Conservation (phyloP, 257 asterid species). For the Haberlea rhodopensis region DNA sequence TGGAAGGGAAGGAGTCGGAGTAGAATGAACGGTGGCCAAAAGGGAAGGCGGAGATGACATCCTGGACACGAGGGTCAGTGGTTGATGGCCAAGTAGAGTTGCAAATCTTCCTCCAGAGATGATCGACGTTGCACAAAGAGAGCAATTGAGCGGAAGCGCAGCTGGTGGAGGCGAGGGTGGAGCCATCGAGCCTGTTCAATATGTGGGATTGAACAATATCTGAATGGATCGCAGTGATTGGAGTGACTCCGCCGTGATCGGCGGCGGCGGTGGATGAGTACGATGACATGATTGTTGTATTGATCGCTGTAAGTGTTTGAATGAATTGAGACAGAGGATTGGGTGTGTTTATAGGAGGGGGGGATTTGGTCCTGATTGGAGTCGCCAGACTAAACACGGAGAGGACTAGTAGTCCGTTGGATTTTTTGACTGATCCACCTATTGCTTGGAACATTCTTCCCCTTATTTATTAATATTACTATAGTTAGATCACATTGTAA, state of each 20-base stretch:
- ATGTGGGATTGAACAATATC: conserved; percentile 63
- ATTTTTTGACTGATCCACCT: not conserved
- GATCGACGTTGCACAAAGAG: conserved; percentile 47
- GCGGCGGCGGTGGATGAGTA: conserved; percentile 1
- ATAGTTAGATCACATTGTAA: too few relatives aligned
- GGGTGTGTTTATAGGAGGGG: conserved; percentile 19
- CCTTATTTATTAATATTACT: too few relatives aligned
- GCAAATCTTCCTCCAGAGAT: conserved; percentile 60
- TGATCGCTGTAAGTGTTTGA: not conserved
- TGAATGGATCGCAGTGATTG: conserved; percentile 51
- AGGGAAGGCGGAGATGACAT: conserved; percentile 43
- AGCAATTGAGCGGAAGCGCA: conserved; percentile 42
- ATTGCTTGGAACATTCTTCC: not conserved
- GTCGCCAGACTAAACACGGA: not conserved
- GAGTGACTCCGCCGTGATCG: conserved; percentile 26
- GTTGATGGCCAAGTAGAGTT: conserved; percentile 76
- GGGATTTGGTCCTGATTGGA: not conserved
- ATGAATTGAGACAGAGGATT: not conserved
- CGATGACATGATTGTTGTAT: conserved; percentile 29
- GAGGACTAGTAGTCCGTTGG: not conserved
- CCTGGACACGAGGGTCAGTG: conserved; percentile 36
- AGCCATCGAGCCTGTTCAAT: conserved; percentile 66
- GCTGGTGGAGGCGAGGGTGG: conserved; percentile 64
- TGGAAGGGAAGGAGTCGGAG: conserved; percentile 62
- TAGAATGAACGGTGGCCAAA: conserved; percentile 70